Conservation (phyloP, 1,284 basidiomycete genomes). For the Apiotrichum veenhuisii region DNA sequence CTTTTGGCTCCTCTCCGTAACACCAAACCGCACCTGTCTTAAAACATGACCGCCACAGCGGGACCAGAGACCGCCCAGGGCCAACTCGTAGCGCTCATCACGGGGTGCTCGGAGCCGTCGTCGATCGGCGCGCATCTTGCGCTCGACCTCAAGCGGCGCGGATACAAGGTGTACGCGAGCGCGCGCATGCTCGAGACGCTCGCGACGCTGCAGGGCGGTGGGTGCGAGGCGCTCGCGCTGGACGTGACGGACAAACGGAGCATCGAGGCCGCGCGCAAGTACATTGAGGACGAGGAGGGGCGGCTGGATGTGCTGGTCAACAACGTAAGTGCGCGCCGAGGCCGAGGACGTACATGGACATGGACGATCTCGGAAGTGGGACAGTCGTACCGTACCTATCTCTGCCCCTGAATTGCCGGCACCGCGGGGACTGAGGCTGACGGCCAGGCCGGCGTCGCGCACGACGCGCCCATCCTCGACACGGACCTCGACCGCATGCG, state of each 20-base stretch:
- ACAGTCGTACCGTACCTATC: neutral
- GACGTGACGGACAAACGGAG: constrained; percentile 12
- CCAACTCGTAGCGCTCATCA: constrained; percentile 13
- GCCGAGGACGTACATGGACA: too few relatives aligned
- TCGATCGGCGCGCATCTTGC: constrained; percentile 12
- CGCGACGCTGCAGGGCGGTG: constrained; percentile 1
- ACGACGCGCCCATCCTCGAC: constrained; percentile 5
- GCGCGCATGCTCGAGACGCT: constrained; percentile 14
- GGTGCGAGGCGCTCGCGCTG: constrained; percentile 9
- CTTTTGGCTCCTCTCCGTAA: too few relatives aligned
- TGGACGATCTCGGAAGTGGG: too few relatives aligned
- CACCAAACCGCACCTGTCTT: too few relatives aligned
- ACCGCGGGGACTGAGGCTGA: too few relatives aligned
- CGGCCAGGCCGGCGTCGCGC: neutral
- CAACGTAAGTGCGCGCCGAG: constrained; percentile 20
- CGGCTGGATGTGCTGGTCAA: constrained; percentile 21
- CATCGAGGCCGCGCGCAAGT: constrained; percentile 8
- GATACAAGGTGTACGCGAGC: constrained; percentile 15
- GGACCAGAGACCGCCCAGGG: neutral
- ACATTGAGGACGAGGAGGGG: constrained; percentile 6
- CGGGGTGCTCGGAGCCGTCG: constrained; percentile 16
- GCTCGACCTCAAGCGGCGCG: constrained; percentile 12
- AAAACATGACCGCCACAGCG: neutral
- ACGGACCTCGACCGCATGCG: constrained; percentile 5
- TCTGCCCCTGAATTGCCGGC: too few relatives aligned